Evolutionary conservation across 2,329 filamentous ascomycete species (phyloP).

Genomic region (Aschersonia sp.): DNA sequence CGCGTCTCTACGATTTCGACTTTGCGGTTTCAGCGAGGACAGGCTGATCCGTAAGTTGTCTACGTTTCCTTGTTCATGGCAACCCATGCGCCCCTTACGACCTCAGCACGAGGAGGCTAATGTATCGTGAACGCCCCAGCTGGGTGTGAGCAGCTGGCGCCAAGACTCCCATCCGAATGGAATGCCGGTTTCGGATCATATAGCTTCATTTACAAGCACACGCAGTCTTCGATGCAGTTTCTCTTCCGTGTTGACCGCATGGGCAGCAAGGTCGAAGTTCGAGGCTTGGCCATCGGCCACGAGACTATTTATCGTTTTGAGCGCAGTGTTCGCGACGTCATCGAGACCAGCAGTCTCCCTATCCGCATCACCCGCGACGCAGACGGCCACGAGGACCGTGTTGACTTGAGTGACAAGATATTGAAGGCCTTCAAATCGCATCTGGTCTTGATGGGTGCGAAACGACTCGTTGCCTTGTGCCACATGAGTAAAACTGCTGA

Average conservation of each 20-base stretch:
- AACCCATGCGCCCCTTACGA: neutral
- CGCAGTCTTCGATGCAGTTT: constrained; percentile 73
- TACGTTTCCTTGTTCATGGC: neutral
- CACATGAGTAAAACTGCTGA: no score
- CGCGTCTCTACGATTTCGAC: constrained; percentile 62
- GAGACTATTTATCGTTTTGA: constrained; percentile 74
- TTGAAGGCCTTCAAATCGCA: constrained; percentile 60
- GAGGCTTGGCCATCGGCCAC: constrained; percentile 64
- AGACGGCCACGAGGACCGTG: constrained; percentile 41
- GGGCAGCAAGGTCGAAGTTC: constrained; percentile 70
- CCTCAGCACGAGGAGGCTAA: no score
- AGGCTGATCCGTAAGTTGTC: constrained; percentile 47
- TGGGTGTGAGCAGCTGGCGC: constrained; percentile 40
- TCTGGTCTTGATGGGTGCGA: constrained; percentile 40
- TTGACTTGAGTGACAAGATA: constrained; percentile 31
- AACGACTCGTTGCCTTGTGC: neutral
- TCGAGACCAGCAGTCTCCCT: constrained; percentile 45
- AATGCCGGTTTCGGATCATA: constrained; percentile 58
- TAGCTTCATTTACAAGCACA: constrained; percentile 76
- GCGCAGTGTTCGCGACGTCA: constrained; percentile 54
- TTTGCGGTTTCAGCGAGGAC: constrained; percentile 76
- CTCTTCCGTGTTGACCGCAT: constrained; percentile 71
- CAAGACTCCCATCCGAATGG: constrained; percentile 63
- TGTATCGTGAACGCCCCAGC: constrained; percentile 4
- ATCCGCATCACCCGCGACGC: constrained; percentile 32